phyloP scores from a whole-genome alignment of 2,329 filamentous ascomycete species.

The Alternaria hordeiaustralica region DNA sequence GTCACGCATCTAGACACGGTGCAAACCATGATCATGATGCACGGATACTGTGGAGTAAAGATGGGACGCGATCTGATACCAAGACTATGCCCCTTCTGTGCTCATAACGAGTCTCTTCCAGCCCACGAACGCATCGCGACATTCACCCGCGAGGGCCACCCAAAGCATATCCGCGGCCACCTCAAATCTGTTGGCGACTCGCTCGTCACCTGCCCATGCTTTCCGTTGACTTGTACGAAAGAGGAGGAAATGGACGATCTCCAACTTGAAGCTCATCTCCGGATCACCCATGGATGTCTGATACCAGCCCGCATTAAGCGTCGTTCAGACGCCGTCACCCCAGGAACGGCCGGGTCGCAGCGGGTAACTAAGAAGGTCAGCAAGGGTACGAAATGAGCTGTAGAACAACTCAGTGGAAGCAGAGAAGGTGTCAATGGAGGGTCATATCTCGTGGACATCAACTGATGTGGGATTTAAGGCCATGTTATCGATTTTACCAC shows the following conservation, averaged over 20 bases:
- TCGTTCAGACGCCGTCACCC: not conserved
- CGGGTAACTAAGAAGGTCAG: not conserved
- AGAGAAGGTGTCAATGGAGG: not conserved
- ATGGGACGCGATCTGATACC: not conserved
- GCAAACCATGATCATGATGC: not conserved
- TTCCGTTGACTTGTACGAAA: not conserved
- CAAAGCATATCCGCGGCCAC: not conserved
- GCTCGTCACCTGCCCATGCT: not conserved
- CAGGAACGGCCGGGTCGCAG: not conserved
- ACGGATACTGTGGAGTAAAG: not conserved
- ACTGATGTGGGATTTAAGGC: not conserved
- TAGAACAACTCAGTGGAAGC: not conserved
- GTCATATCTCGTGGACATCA: not conserved
- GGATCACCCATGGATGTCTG: not conserved
- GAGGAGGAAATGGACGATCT: not conserved
- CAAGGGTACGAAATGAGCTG: not conserved
- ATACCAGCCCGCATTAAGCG: not conserved
- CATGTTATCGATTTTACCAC: not conserved
- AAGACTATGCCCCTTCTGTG: not conserved
- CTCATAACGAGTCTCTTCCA: not conserved
- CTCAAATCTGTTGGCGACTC: not conserved
- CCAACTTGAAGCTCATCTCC: not conserved
- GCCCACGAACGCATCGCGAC: not conserved
- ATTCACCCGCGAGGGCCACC: not conserved
- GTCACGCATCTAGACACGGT: too few relatives aligned